These are phyloP conservation scores for Albatrellus sp. DNA, from an alignment of 1,284 basidiomycete species.

Conservation along the genomic window DNA sequence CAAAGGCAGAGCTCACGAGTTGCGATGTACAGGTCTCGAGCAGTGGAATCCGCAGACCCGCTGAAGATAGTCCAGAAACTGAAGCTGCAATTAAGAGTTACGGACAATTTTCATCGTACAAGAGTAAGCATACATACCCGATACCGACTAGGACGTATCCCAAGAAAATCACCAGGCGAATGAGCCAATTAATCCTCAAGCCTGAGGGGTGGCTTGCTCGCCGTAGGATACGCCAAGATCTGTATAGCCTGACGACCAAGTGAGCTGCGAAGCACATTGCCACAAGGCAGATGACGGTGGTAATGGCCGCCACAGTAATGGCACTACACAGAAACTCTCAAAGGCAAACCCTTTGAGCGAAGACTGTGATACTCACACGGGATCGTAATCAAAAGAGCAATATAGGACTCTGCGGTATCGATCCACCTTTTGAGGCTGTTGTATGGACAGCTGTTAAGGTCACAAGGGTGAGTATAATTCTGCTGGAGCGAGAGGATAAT, in stretches of 20 bases:
- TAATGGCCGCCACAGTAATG: background rate
- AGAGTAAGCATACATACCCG: constrained; percentile 14
- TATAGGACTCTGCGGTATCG: constrained; percentile 28
- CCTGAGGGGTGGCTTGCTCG: constrained; percentile 12
- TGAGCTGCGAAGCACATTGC: background rate
- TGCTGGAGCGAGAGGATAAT: background rate
- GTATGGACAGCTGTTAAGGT: no score
- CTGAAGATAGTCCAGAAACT: constrained; percentile 5
- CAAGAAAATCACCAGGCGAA: constrained; percentile 25
- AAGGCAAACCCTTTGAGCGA: background rate
- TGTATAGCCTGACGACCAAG: constrained; percentile 5
- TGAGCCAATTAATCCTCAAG: constrained; percentile 18
- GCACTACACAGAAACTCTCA: background rate
- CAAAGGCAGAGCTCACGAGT: constrained; percentile 21
- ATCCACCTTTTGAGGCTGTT: constrained; percentile 18
- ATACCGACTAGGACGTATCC: constrained; percentile 22
- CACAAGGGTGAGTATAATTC: no score
- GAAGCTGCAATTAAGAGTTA: constrained; percentile 5
- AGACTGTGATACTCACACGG: constrained; percentile 19
- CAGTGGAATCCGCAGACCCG: background rate
- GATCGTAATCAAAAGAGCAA: constrained; percentile 22
- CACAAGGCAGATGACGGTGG: background rate
- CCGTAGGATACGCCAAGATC: constrained; percentile 12
- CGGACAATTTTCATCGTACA: background rate
- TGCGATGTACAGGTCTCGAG: constrained; percentile 24